Evolutionary conservation across 2,329 filamentous ascomycete genomes (phyloP).

Genomic region (Truncatella angustata): DNA sequence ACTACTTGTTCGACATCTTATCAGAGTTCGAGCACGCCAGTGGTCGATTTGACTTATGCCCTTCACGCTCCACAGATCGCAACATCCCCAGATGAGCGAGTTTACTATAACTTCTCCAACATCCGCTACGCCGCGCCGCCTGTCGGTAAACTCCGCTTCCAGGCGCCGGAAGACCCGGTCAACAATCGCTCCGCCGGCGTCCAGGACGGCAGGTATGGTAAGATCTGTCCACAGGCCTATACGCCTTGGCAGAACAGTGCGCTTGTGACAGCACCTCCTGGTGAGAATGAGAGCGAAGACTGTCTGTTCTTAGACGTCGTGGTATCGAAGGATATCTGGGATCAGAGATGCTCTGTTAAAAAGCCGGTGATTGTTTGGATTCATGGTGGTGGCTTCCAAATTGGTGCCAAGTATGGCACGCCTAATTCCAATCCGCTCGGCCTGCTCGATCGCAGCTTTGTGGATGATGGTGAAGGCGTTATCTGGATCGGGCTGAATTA

Average conservation of each 20-base stretch:
- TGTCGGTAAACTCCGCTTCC: constrained; percentile 33
- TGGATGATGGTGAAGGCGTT: background rate
- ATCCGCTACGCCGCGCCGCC: constrained; percentile 43
- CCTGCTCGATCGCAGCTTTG: constrained; percentile 1
- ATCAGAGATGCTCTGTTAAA: background rate
- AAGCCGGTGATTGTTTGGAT: constrained; percentile 8
- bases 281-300: constrained; percentile 10
- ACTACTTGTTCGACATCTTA: background rate
- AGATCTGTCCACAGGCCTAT: constrained; percentile 5
- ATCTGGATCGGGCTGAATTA: constrained; percentile 4
- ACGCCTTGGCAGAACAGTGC: background rate
- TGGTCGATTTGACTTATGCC: background rate
- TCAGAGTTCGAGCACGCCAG: background rate
- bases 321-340: background rate
- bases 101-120: constrained; percentile 36
- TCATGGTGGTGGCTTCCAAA: constrained; percentile 6
- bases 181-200: constrained; percentile 4
- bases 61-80: background rate
- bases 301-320: constrained; percentile 12
- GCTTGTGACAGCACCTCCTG: background rate
- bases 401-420: constrained; percentile 7
- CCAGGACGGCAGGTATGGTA: background rate
- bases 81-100: background rate
- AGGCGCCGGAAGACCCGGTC: background rate
- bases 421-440: constrained; percentile 4